Conservation (phyloP, 2,329 filamentous ascomycete genomes). For the Xylaria sp. region DNA sequence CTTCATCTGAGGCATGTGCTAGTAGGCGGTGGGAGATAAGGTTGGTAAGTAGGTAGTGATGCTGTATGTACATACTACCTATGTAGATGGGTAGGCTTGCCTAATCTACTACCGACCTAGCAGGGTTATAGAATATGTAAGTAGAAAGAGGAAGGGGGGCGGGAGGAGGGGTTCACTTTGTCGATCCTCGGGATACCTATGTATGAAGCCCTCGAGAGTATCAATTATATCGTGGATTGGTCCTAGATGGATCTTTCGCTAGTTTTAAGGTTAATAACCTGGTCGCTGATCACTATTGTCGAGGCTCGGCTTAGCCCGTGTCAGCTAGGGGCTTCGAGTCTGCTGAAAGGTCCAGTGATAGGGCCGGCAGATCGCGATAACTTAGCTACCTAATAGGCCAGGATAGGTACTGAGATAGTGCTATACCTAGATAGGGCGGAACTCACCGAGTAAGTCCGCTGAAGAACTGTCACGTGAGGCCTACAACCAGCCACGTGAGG, state of each 20-base stretch:
- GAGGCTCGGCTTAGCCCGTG: constrained; percentile 22
- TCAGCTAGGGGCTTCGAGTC: background rate
- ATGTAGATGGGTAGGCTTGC: background rate
- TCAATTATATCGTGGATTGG: background rate
- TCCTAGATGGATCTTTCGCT: background rate
- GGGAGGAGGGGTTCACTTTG: background rate
- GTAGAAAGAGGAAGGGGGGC: background rate
- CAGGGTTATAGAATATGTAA: background rate
- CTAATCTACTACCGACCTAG: constrained; percentile 8
- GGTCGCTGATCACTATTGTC: constrained; percentile 21
- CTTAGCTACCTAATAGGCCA: background rate
- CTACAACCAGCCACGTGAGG: constrained; percentile 35
- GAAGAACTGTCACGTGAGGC: constrained; percentile 33
- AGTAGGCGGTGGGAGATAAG: constrained; percentile 7
- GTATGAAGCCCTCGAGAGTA: background rate
- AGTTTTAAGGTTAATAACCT: constrained; percentile 28
- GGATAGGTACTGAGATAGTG: background rate
- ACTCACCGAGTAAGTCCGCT: constrained; percentile 1
- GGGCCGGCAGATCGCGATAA: background rate
- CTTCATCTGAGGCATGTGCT: constrained; percentile 3
- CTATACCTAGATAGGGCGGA: constrained; percentile 7
- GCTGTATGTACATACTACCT: background rate
- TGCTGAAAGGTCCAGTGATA: background rate
- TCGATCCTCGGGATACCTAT: constrained; percentile 6
- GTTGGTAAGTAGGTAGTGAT: background rate